Base-by-base conservation (phyloP, 371 early-diverging fungal species). In the Nematocida sp. region DNA sequence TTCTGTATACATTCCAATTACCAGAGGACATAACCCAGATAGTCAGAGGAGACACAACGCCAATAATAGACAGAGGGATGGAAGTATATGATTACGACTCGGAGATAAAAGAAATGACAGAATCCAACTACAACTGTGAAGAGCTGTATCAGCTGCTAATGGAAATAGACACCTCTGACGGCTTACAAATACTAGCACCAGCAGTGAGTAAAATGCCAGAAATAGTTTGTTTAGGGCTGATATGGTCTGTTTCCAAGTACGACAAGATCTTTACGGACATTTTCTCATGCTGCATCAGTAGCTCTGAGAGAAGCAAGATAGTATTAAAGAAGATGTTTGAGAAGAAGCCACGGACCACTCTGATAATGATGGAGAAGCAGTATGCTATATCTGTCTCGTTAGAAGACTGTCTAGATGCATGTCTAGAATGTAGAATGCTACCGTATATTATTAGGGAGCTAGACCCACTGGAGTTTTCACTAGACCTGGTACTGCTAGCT, bases 391-490 rank as follows among this genome's bases (percentile, higher is more conserved):
- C 60, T 21, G 27, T 70, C 25, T 43, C 74, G 4, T 43, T 70
- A 19, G 74, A 70, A 9, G 74, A 70, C 41, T 70, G 74, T 41
- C 34, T 70, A 35, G 2, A 19, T 21, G 74, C 74, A 25, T 55
- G 55, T 37, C 38, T 70, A 9, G 74, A 70, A 38, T 55, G 58
- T 15, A 57, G 37, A 29, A 37, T 70, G 15, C 53, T 70, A 7
- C 74, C 74, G 19, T 60, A 70, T 29, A 29, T 70, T 13, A 11
- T 70, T 1, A 57, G 49, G 32, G 74, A 70, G 47, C 37, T 70
- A 21, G 74, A 70, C 13, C 74, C 74, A 2, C 38, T 70, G 45
- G 74, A 70, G 35, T 70, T 70, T 32, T 70, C 55, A 5, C 62
- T 70, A 3, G 74, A 70, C 43, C 38, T 70, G 27, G 34, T 70